Percentiles rank a stretch among this genome's conserved stretches.
These are phyloP conservation scores for Nothopassalora personata DNA, from an alignment of 2,329 filamentous ascomycete genomes.

Conservation along the genomic window DNA sequence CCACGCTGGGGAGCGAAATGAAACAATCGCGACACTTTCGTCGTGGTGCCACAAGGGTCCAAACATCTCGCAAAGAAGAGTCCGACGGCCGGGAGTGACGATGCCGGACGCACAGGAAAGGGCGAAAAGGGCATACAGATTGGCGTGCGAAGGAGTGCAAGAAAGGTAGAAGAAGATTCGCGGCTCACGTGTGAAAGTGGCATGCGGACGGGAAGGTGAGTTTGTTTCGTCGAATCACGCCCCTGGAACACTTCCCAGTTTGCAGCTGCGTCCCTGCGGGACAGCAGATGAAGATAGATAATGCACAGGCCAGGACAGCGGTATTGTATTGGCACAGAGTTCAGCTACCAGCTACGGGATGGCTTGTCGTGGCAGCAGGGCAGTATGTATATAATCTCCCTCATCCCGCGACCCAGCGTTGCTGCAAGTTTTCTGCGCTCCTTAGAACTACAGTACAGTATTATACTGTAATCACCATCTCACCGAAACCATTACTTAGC, in stretches of 20 bases:
- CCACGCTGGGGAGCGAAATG: constrained; percentile 1
- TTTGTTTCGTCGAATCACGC: not conserved
- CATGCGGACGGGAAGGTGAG: not conserved
- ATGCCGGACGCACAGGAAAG: not conserved
- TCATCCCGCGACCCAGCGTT: not conserved
- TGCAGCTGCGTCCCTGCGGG: not conserved
- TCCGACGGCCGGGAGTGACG: not conserved
- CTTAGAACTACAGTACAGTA: too few species aligned
- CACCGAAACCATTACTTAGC: not conserved
- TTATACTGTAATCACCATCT: too few species aligned
- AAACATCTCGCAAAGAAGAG: not conserved
- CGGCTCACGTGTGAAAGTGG: not conserved
- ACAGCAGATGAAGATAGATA: not conserved
- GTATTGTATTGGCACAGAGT: not conserved
- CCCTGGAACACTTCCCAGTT: not conserved
- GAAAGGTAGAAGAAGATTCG: not conserved
- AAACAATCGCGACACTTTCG: not conserved
- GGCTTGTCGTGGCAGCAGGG: not conserved
- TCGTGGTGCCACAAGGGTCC: not conserved
- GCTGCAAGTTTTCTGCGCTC: not conserved
- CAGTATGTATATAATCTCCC: not conserved
- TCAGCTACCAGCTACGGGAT: not conserved
- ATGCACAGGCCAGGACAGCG: not conserved
- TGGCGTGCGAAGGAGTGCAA: not conserved
- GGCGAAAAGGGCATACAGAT: not conserved